Conservation (phyloP, 306 rosid species). For the Fagus sylvatica region DNA sequence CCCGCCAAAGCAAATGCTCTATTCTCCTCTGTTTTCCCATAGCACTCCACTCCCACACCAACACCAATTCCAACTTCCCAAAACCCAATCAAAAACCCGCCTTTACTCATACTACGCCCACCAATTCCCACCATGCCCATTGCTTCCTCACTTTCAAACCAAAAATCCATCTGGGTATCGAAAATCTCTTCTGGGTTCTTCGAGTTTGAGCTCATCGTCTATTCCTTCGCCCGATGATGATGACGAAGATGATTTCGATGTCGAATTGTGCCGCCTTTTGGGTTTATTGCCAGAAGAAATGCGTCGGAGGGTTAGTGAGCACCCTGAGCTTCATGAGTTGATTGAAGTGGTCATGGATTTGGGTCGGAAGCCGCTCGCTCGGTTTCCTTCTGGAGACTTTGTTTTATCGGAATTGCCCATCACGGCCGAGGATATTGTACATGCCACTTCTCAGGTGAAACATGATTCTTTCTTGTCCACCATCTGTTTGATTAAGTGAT, state of each 20-base stretch:
- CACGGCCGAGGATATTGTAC: constrained; percentile 64
- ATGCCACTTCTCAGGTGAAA: constrained; percentile 83
- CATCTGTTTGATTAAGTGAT: constrained; percentile 29
- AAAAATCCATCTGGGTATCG: constrained; percentile 39
- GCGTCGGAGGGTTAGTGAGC: constrained; percentile 71
- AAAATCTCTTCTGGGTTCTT: constrained; percentile 19
- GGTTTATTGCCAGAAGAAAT: constrained; percentile 77
- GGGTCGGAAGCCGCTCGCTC: constrained; percentile 89
- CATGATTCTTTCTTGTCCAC: constrained; percentile 5
- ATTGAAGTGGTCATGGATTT: constrained; percentile 94
- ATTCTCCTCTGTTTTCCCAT: constrained; percentile 33
- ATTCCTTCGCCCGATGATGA: constrained; percentile 40
- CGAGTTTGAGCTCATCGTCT: constrained; percentile 23
- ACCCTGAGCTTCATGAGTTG: constrained; percentile 61
- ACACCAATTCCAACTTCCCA: constrained; percentile 25
- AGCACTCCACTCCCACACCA: constrained; percentile 15
- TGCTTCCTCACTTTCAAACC: constrained; percentile 23
- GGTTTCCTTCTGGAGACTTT: constrained; percentile 88
- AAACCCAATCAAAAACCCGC: constrained; percentile 30
- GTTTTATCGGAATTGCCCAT: constrained; percentile 67
- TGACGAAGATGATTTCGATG: constrained; percentile 61
- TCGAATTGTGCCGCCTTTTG: constrained; percentile 71
- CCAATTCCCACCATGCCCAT: constrained; percentile 4
- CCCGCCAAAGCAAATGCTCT: constrained; percentile 74
- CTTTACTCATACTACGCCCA: not conserved